Evolutionary conservation across 2,329 filamentous ascomycete genomes (phyloP), one percentile per base, ranked within the genome.

Genomic region (Beauveria brongniartii): DNA sequence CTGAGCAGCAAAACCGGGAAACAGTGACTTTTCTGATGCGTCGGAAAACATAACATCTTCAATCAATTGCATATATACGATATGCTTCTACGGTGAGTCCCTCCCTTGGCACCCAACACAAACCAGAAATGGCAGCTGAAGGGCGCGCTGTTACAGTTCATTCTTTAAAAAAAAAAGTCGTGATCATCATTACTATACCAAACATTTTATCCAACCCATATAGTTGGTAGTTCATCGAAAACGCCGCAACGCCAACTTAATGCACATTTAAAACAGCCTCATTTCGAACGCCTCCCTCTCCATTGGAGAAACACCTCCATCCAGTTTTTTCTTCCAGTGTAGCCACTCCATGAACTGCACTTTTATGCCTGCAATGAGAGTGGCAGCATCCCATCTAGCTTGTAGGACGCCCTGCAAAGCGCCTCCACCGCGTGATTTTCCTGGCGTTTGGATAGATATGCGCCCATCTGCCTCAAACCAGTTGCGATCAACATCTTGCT

Each of bases 401-500:
- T 66, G 62, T 20, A 65, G 61, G 18, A 73, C 70, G 12, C 75
- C 75, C 59, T 73, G 73, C 26, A 26, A 14, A 66, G 67, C 5
- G 67, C 61, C 7, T 70, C 67, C 12, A 67, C 69, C 24, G 14
- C 66, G 67, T 9, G 64, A 66, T 56, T 70, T 73, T 2, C 70
- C 71, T 5, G 76, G 74, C 3, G 71, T 73, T 60, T 72, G 75
- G 26, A 79, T 72, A 0, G 70, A 73, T 12, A 80, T 72, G 3
- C 62, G 69, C 2, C 67, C 65, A 3, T 65, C 67, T 3, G 68
- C 68, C 1, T 70, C 66, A 8, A 72, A 62, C 81, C 81, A 83
- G 47, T 75, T 78, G 50, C 72, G 73, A 4, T 69, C 68, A 12
- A 82, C 74, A 47, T 83, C 80, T 9, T 73, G 70, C 5, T 74